phyloP scores from a whole-genome alignment of 1,284 basidiomycete species.

The Sanghuangporus sanghuang region DNA sequence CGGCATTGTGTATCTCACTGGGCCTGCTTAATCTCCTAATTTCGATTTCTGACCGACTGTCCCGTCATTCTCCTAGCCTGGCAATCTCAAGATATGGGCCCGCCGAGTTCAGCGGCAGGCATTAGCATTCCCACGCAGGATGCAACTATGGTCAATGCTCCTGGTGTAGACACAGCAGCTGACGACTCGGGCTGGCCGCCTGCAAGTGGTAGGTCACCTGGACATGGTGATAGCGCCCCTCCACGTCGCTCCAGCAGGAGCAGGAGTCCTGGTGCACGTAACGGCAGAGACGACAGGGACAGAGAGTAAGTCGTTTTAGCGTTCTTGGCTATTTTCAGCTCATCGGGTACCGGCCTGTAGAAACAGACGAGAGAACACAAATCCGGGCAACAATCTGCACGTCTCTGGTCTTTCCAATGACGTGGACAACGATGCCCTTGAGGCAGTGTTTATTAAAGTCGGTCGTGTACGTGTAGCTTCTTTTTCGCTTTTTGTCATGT shows the following conservation, averaged over 20 bases:
- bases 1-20: background rate
- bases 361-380: constrained; percentile 40
- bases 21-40: constrained; percentile 2
- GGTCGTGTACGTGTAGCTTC: constrained; percentile 65
- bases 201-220: constrained; percentile 42
- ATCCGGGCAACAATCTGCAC: constrained; percentile 96
- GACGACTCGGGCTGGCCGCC: constrained; percentile 41
- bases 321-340: constrained; percentile 1
- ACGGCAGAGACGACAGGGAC: constrained; percentile 37
- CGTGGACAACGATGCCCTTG: constrained; percentile 83
- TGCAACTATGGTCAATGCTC: constrained; percentile 37
- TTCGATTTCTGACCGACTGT: constrained; percentile 10
- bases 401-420: constrained; percentile 81
- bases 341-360: constrained; percentile 17
- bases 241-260: constrained; percentile 60
- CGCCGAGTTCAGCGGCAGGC: constrained; percentile 36
- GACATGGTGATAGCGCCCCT: constrained; percentile 43
- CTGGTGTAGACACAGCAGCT: constrained; percentile 23
- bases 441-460: constrained; percentile 83
- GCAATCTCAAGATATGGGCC: constrained; percentile 74
- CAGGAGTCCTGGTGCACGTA: constrained; percentile 54
- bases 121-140: constrained; percentile 67
- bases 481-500: background rate
- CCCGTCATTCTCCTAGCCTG: constrained; percentile 46
- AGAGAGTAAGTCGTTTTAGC: background rate